Conservation (phyloP, 305 asterid genomes). For the Coffea humblotiana region DNA sequence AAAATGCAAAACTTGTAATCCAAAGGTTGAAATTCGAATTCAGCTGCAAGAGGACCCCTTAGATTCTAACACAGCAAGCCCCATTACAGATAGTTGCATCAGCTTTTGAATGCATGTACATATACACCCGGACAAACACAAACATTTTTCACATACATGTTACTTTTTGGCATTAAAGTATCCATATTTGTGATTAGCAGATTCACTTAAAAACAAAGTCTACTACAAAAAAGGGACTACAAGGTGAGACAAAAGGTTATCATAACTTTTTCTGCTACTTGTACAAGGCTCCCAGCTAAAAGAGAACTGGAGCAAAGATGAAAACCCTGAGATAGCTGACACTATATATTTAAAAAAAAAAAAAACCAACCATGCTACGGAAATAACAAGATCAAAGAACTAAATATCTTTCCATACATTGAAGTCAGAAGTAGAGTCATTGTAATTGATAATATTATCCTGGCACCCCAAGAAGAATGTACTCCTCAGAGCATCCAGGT, state of each 20-base stretch:
- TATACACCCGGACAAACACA: too few relatives aligned
- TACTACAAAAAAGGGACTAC: background rate
- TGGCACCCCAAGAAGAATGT: constrained; percentile 86
- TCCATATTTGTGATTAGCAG: background rate
- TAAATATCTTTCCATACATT: constrained; percentile 81
- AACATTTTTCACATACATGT: too few relatives aligned
- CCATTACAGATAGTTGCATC: background rate
- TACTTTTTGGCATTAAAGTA: background rate
- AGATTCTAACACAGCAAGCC: too few relatives aligned
- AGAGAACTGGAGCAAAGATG: background rate
- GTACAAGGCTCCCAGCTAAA: background rate
- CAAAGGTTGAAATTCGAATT: background rate
- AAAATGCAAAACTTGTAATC: too few relatives aligned
- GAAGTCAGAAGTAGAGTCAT: constrained; percentile 58
- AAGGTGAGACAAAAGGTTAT: background rate
- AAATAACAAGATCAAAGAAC: constrained; percentile 3
- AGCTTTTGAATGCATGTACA: too few relatives aligned
- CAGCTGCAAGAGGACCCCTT: background rate
- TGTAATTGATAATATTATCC: constrained; percentile 51
- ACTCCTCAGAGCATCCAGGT: constrained; percentile 48
- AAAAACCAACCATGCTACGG: too few relatives aligned
- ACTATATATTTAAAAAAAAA: background rate
- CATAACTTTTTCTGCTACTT: background rate
- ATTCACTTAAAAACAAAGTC: background rate
- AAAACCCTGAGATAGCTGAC: background rate